Conservation (phyloP, 768 basidiomycete species). For the Mycena polygramma region DNA sequence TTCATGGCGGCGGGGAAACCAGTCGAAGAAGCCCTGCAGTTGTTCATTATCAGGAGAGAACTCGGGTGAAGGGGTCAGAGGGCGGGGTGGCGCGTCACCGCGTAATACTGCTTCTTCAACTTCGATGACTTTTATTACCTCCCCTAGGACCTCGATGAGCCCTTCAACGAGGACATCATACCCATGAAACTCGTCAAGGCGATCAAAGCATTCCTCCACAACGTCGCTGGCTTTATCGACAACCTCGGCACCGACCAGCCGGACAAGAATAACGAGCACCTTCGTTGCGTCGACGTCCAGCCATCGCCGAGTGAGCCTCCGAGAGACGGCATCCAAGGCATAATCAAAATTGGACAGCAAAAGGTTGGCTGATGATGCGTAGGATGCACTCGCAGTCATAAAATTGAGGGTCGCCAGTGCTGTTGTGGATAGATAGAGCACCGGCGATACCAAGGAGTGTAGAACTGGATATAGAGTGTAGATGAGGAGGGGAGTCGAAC, state of each 20-base stretch:
- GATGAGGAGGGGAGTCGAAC: conserved; percentile 81
- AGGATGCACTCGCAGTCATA: conserved; percentile 81
- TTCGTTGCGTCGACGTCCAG: conserved; percentile 91
- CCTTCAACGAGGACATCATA: conserved; percentile 90
- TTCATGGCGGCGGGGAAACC: conserved; percentile 69
- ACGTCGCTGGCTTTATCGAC: conserved; percentile 93
- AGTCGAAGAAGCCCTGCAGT: conserved; percentile 70
- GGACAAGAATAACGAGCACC: conserved; percentile 87
- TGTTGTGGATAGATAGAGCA: conserved; percentile 77
- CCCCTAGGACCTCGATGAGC: conserved; percentile 86
- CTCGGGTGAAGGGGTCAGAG: conserved; percentile 41
- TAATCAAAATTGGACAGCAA: conserved; percentile 97
- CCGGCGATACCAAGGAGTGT: conserved; percentile 84
- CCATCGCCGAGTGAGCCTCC: conserved; percentile 83
- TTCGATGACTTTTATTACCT: conserved; percentile 86
- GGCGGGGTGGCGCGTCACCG: conserved; percentile 34
- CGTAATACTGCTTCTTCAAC: conserved; percentile 56
- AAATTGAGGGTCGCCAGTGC: conserved; percentile 80
- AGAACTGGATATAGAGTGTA: conserved; percentile 88
- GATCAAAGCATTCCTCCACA: conserved; percentile 97
- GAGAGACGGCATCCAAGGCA: conserved; percentile 90
- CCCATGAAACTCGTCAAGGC: conserved; percentile 95
- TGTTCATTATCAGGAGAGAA: conserved; percentile 46
- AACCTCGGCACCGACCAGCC: conserved; percentile 87
- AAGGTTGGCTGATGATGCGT: conserved; percentile 90